A percentile compares a stretch with the other conserved stretches of the same genome.
phyloP scores from a whole-genome alignment of 2,329 filamentous ascomycete species.

The Aureobasidium namibiae region DNA sequence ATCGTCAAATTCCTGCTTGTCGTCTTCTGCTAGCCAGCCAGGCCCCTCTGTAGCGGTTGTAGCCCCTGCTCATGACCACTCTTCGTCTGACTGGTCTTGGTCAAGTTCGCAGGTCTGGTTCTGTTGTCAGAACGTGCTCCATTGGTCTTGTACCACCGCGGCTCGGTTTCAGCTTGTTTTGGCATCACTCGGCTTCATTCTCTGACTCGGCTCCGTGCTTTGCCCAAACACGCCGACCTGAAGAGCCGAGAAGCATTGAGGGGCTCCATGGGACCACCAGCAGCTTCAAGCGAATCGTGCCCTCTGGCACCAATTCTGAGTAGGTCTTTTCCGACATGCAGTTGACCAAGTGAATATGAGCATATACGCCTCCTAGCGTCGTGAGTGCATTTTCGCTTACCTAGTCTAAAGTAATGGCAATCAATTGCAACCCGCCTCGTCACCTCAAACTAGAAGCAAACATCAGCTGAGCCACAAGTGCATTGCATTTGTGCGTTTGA shows the following conservation, averaged over 20 bases:
- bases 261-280: background rate
- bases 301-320: background rate
- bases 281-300: background rate
- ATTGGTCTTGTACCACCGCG: background rate
- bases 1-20: background rate
- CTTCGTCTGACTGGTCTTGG: background rate
- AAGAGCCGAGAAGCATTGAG: background rate
- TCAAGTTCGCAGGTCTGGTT: background rate
- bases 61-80: background rate
- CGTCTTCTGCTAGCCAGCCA: background rate
- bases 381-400: background rate
- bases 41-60: background rate
- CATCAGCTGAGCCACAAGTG: background rate
- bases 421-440: background rate
- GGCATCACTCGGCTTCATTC: slow-evolving; percentile 3
- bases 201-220: background rate
- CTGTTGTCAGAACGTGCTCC: background rate
- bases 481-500: background rate
- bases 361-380: background rate
- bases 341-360: background rate
- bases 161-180: background rate
- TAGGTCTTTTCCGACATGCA: background rate
- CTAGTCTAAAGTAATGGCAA: background rate
- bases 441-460: background rate
- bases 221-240: background rate